A percentile compares a stretch with the other conserved stretches of the same genome.
phyloP scores from a whole-genome alignment of 208 protist genomes.

The Endotrypanum monterogeii region DNA sequence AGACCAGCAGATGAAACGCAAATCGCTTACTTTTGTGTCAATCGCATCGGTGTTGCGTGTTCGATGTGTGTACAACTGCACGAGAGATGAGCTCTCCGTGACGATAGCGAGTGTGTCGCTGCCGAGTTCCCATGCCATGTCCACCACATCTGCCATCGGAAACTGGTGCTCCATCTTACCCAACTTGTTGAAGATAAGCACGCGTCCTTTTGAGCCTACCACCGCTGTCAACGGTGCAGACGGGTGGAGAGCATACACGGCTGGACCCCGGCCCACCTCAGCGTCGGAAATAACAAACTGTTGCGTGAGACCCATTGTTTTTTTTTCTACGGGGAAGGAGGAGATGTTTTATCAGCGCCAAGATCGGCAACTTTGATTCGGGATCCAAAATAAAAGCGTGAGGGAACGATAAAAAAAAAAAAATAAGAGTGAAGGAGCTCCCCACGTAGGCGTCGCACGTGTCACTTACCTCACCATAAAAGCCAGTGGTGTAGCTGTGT shows the following conservation, averaged over 20 bases:
- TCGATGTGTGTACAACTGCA: conserved; percentile 86
- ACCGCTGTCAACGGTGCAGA: conserved; percentile 72
- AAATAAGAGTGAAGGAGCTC: too few species aligned
- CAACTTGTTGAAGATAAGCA: conserved; percentile 75
- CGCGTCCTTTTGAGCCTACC: conserved; percentile 70
- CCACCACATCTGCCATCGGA: conserved; percentile 54
- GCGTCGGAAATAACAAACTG: conserved; percentile 64
- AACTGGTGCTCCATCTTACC: conserved; percentile 87
- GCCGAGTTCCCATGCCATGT: conserved; percentile 90
- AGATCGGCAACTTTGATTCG: too few species aligned
- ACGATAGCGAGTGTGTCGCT: conserved; percentile 91
- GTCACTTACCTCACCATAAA: too few species aligned
- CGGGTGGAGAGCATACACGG: conserved; percentile 79
- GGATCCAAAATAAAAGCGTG: conserved; percentile 1
- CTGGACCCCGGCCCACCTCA: conserved; percentile 70
- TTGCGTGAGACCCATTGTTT: conserved; percentile 70
- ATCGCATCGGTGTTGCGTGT: conserved; percentile 68
- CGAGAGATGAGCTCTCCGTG: conserved; percentile 48
- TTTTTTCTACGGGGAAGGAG: too few species aligned
- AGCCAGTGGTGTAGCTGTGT: too few species aligned
- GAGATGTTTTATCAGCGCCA: too few species aligned
- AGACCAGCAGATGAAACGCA: conserved; percentile 92
- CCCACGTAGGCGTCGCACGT: too few species aligned
- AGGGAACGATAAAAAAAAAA: background rate
- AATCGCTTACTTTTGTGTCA: conserved; percentile 89